Evolutionary conservation across 345 rosid genomes (phyloP).

Genomic region (Carallia pectinifolia): DNA sequence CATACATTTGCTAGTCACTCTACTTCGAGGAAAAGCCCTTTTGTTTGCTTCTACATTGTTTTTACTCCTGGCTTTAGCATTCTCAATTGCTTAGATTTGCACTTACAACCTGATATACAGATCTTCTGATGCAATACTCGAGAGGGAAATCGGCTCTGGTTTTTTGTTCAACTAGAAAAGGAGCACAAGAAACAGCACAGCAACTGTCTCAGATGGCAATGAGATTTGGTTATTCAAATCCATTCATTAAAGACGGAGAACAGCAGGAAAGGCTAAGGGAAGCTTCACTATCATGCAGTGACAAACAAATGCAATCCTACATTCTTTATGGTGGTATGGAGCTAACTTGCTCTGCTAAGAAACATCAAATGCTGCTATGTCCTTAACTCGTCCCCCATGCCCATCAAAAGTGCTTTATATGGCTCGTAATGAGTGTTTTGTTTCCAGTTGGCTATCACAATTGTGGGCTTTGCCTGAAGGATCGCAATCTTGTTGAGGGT

Average conservation of each 20-base stretch:
- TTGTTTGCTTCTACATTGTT: not conserved
- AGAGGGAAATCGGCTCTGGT: conserved; percentile 95
- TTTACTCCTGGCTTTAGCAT: not conserved
- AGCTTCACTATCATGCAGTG: conserved; percentile 76
- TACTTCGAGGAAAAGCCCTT: not conserved
- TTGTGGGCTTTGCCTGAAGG: conserved; percentile 92
- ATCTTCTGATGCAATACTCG: conserved; percentile 86
- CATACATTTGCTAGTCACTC: conserved; percentile 6
- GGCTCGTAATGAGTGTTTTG: conserved; percentile 14
- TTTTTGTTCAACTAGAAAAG: conserved; percentile 96
- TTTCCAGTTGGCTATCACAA: conserved; percentile 92
- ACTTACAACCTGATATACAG: conserved; percentile 39
- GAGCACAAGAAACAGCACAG: conserved; percentile 97
- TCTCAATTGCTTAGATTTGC: not conserved
- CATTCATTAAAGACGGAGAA: conserved; percentile 75
- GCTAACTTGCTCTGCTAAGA: conserved; percentile 13
- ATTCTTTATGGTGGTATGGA: conserved; percentile 79
- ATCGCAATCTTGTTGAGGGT: conserved; percentile 84
- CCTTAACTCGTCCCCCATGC: conserved; percentile 20
- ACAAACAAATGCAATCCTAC: conserved; percentile 94
- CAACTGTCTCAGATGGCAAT: conserved; percentile 74
- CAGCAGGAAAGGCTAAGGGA: conserved; percentile 87
- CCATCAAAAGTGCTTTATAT: conserved; percentile 7
- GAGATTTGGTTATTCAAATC: conserved; percentile 87
- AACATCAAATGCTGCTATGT: conserved; percentile 8